Conservation (phyloP, 75 land plant genomes). For the Ceratopteris richardii region DNA sequence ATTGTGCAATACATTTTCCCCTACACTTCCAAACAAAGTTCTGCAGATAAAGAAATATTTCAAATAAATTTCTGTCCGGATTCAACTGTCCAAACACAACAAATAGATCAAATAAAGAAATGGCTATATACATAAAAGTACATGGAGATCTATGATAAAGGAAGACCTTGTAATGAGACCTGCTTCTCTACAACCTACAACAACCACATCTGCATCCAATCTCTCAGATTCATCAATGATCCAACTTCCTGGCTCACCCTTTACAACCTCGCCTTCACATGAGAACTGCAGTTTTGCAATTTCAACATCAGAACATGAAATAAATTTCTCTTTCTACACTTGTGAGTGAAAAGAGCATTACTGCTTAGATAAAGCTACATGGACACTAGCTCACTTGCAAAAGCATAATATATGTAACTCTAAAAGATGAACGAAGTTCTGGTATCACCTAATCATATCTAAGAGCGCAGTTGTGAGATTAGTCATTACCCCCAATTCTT, state of each 20-base stretch:
- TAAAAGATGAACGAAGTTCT: neutral
- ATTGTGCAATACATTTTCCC: slow-evolving; percentile 38
- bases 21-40: slow-evolving; percentile 30
- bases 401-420: neutral
- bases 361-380: too few species aligned
- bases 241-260: slow-evolving; percentile 40
- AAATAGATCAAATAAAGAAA: neutral
- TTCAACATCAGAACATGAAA: too few species aligned
- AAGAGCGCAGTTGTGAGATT: neutral
- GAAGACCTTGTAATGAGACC: slow-evolving; percentile 24
- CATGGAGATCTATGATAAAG: too few species aligned
- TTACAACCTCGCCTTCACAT: slow-evolving; percentile 45
- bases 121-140: neutral
- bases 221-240: slow-evolving; percentile 31
- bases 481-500: slow-evolving; percentile 18
- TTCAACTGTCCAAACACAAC: neutral
- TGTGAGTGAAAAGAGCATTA: neutral
- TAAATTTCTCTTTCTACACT: neutral
- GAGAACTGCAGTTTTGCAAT: slow-evolving; percentile 24
- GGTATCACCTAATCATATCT: neutral
- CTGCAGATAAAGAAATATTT: too few species aligned
- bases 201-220: slow-evolving; percentile 28
- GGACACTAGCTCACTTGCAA: neutral
- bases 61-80: too few species aligned
- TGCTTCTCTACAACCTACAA: slow-evolving; percentile 27